Percentiles rank a stretch among this genome's conserved stretches.
phyloP scores from a whole-genome alignment of 352 stramenopile species.

The Globisporangium heterothallicum region DNA sequence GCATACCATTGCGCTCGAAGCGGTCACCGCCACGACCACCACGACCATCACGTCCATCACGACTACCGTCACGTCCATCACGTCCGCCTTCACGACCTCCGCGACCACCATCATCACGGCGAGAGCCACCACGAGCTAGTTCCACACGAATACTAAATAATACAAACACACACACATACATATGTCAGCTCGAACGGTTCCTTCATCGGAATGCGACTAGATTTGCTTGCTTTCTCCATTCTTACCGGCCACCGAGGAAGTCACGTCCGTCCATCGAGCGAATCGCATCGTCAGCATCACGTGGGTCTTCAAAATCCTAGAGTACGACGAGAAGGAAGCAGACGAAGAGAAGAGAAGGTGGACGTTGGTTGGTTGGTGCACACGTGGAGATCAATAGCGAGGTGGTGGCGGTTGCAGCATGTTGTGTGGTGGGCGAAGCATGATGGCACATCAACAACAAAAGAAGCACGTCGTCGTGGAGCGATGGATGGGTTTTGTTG shows the following conservation, averaged over 20 bases:
- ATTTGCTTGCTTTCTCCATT: not conserved
- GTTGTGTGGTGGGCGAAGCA: slow-evolving; percentile 23
- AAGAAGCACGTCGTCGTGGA: not conserved
- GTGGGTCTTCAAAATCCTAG: slow-evolving; percentile 88
- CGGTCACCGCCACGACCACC: slow-evolving; percentile 22
- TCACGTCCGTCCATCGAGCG: slow-evolving; percentile 82
- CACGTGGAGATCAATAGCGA: slow-evolving; percentile 22
- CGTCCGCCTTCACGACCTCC: slow-evolving; percentile 29
- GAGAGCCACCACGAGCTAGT: slow-evolving; percentile 67
- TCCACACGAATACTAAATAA: slow-evolving; percentile 75
- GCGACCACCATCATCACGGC: slow-evolving; percentile 48
- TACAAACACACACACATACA: not conserved
- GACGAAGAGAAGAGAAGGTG: slow-evolving; percentile 32
- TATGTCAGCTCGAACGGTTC: slow-evolving; percentile 4
- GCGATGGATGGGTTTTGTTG: not conserved
- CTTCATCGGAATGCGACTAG: not conserved
- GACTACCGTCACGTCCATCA: too few relatives aligned
- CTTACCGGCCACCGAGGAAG: slow-evolving; percentile 78
- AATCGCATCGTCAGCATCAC: slow-evolving; percentile 83
- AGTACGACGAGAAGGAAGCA: slow-evolving; percentile 46
- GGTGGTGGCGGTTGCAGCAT: slow-evolving; percentile 3
- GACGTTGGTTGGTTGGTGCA: slow-evolving; percentile 35
- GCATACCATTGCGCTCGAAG: slow-evolving; percentile 53
- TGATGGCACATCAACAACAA: slow-evolving; percentile 27
- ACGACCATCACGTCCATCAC: slow-evolving; percentile 25